Conservation (phyloP, 345 rosid genomes). For the Zanthoxylum bungeanum region DNA sequence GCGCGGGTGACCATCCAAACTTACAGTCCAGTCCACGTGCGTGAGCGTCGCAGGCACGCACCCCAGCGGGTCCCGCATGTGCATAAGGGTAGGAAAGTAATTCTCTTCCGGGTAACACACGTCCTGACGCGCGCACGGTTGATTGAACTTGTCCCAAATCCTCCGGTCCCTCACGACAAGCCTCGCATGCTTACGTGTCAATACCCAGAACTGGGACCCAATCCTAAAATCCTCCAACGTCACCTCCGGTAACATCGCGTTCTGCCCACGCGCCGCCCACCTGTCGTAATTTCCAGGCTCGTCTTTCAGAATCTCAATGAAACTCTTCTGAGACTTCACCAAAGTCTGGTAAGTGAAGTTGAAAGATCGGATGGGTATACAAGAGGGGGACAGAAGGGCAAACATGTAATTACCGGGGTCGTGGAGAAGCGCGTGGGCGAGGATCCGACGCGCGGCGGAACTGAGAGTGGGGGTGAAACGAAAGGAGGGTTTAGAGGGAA, state of each 20-base stretch:
- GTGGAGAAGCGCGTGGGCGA: slow-evolving; percentile 65
- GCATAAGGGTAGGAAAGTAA: slow-evolving; percentile 73
- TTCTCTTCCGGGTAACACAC: slow-evolving; percentile 71
- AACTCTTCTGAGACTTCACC: slow-evolving; percentile 45
- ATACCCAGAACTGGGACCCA: slow-evolving; percentile 85
- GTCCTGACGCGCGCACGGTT: slow-evolving; percentile 47
- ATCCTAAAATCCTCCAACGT: slow-evolving; percentile 61
- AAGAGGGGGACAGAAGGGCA: slow-evolving; percentile 62
- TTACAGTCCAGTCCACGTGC: slow-evolving; percentile 69
- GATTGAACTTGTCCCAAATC: slow-evolving; percentile 62
- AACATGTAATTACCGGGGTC: slow-evolving; percentile 63
- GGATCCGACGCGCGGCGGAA: slow-evolving; percentile 67
- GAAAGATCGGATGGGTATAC: slow-evolving; percentile 68
- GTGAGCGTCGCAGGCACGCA: slow-evolving; percentile 64
- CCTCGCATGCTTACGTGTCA: slow-evolving; percentile 71
- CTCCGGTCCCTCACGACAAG: slow-evolving; percentile 47
- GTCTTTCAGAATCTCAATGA: slow-evolving; percentile 58
- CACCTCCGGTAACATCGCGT: slow-evolving; percentile 76
- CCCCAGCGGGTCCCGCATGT: slow-evolving; percentile 57
- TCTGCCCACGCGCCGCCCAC: slow-evolving; percentile 79
- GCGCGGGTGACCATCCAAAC: slow-evolving; percentile 62
- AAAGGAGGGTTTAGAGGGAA: slow-evolving; percentile 49
- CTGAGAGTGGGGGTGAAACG: slow-evolving; percentile 58
- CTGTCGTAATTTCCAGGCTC: slow-evolving; percentile 55
- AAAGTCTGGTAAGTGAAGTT: slow-evolving; percentile 47